Evolutionary conservation across 371 early-diverging fungal species (phyloP).

Genomic region (Catenaria anguillulae): DNA sequence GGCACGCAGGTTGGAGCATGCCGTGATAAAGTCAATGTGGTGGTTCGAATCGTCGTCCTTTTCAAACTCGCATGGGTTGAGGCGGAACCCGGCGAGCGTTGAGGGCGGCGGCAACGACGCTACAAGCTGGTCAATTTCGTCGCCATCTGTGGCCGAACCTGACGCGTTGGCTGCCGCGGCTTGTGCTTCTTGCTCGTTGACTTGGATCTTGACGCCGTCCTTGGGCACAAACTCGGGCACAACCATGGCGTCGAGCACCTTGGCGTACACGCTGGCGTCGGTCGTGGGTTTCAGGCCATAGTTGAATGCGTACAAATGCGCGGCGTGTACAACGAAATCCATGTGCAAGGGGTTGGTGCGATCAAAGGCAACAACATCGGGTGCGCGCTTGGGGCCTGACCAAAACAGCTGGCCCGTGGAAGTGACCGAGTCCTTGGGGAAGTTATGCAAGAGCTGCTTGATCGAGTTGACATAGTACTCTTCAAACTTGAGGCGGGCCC

Average conservation of each 20-base stretch:
- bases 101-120: constrained; percentile 54
- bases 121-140: constrained; percentile 50
- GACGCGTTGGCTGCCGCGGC: constrained; percentile 7
- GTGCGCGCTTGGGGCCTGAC: constrained; percentile 98
- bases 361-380: constrained; percentile 70
- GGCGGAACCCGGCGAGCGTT: constrained; percentile 52
- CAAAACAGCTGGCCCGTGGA: constrained; percentile 93
- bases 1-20: constrained; percentile 96
- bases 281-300: constrained; percentile 63
- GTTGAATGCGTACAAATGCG: constrained; percentile 91
- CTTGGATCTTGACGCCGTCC: constrained; percentile 92
- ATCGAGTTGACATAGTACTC: constrained; percentile 84
- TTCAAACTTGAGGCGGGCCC: constrained; percentile 89
- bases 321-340: constrained; percentile 81
- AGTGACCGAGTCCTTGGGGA: constrained; percentile 88
- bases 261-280: constrained; percentile 49
- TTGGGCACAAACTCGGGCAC: constrained; percentile 82
- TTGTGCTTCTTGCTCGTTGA: constrained; percentile 62
- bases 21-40: constrained; percentile 98
- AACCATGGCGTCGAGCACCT: constrained; percentile 43
- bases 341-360: constrained; percentile 62
- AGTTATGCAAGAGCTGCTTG: constrained; percentile 83
- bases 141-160: constrained; percentile 20
- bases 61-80: constrained; percentile 88
- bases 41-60: constrained; percentile 99